These are phyloP conservation scores for Cruciata laevipes DNA, from an alignment of 257 asterid species.

Conservation along the genomic window DNA sequence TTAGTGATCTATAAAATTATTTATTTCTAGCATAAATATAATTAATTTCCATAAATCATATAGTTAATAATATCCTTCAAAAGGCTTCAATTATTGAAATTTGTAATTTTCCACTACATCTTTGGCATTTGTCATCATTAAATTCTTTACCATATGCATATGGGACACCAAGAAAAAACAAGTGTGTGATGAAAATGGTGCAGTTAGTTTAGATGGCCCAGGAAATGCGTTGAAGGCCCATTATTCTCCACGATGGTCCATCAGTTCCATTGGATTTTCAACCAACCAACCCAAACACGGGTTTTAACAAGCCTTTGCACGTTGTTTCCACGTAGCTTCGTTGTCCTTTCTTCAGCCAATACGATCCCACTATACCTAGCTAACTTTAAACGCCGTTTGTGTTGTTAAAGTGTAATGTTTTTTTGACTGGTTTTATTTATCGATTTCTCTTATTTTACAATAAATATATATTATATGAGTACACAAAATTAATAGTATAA, in stretches of 20 bases:
- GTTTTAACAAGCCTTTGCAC: not conserved
- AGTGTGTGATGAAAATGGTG: not conserved
- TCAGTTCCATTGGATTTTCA: not conserved
- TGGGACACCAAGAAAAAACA: not conserved
- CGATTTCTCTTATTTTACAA: no score
- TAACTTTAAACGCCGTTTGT: constrained; percentile 11
- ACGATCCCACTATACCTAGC: not conserved
- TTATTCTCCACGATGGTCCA: not conserved
- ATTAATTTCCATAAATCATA: no score
- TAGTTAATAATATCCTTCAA: no score
- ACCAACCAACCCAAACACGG: not conserved
- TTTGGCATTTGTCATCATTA: no score
- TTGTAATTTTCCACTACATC: not conserved
- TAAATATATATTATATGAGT: no score
- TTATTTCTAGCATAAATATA: no score
- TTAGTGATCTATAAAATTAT: no score
- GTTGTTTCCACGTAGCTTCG: not conserved
- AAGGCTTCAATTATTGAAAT: not conserved
- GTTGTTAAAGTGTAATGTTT: not conserved
- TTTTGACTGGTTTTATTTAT: not conserved
- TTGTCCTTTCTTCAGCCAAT: not conserved
- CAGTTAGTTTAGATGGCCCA: no score
- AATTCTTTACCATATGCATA: not conserved
- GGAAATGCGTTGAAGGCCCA: not conserved
- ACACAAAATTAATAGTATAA: no score